Conservation (phyloP, 176 grass and related monocot species). For the Typha latifolia region DNA sequence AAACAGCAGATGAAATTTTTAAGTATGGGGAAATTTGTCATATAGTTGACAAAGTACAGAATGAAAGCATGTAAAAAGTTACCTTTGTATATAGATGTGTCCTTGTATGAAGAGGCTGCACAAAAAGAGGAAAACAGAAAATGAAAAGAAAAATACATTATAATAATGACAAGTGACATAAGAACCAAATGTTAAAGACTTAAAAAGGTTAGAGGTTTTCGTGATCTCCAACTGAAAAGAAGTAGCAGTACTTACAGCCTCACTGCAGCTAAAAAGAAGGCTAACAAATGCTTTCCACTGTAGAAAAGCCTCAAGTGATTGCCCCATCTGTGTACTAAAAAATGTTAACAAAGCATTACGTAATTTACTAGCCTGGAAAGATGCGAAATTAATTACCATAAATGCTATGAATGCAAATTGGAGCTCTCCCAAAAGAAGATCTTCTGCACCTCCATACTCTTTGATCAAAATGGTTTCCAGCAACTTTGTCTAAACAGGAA, state of each 20-base stretch:
- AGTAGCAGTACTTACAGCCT: slow-evolving; percentile 64
- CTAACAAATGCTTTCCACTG: slow-evolving; percentile 82
- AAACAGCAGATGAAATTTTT: background rate
- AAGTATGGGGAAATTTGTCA: background rate
- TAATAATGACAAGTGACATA: background rate
- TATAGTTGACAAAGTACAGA: background rate
- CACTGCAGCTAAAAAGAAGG: slow-evolving; percentile 76
- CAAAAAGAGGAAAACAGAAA: slow-evolving; percentile 23
- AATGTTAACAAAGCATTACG: slow-evolving; percentile 13
- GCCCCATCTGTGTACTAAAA: slow-evolving; percentile 59
- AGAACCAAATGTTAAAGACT: background rate
- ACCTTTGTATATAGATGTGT: slow-evolving; percentile 76
- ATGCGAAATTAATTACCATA: slow-evolving; percentile 45
- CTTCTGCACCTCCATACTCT: slow-evolving; percentile 57
- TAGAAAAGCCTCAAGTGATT: slow-evolving; percentile 75
- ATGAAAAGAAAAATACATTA: background rate
- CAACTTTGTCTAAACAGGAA: slow-evolving; percentile 55
- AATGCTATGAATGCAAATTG: slow-evolving; percentile 86
- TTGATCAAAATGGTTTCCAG: slow-evolving; percentile 58
- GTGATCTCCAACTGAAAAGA: background rate
- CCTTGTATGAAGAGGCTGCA: slow-evolving; percentile 78
- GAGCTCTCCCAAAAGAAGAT: slow-evolving; percentile 71
- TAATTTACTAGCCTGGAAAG: background rate
- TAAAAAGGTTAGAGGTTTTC: background rate
- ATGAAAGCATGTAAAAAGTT: slow-evolving; percentile 2